Base-by-base conservation (phyloP, 306 rosid species). In the Cicer cuneatum region DNA sequence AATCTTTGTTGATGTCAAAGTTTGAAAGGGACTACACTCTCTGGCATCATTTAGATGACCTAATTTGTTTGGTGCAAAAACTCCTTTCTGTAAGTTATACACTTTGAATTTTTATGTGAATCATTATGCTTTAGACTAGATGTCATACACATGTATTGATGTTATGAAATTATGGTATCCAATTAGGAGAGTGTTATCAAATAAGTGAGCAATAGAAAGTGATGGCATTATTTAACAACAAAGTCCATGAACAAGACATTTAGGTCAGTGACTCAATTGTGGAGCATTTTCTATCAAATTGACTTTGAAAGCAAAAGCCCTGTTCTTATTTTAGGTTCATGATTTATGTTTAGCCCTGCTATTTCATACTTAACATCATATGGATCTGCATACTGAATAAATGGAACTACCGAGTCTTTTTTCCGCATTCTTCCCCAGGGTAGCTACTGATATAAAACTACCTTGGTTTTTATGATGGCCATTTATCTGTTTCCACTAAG, bases 51-150 rank as follows among this genome's bases (percentile, higher is more conserved):
- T 73, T 93, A 49, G 91, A 86, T 83, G 88, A 81, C 71, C 63
- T 93, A 63, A 63, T 82, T 79, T 56, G 66, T 70, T 82, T 93
- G 84, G 86, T 85, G 61, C 88, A 79, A 58, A 89, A 82, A 69
- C 96, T 93, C 43, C 87, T 87, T 70, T 87, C 96, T 59, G 98
- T 91, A 88, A 79, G 98, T 81, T 49, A 16, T 42, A 8, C 47
- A n/a, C 43, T 54, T 66, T 71, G 11, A 49, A 13, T 38, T 72
- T 51, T 59, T 65, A 11, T 68, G 18, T 78, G 33, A 69, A 62
- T 66, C 75, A 47, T 61, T 49, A 73, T 77, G 39, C 63, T 78
- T 61, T 41, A 53, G 54, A 19, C 13, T 21, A 51, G 52, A 38
- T 69, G 24, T n/a, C 57, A 43, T 69, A 12, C 33, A 9, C 57